Conservation (phyloP, 768 basidiomycete species). For the Dentipellis fragilis region DNA sequence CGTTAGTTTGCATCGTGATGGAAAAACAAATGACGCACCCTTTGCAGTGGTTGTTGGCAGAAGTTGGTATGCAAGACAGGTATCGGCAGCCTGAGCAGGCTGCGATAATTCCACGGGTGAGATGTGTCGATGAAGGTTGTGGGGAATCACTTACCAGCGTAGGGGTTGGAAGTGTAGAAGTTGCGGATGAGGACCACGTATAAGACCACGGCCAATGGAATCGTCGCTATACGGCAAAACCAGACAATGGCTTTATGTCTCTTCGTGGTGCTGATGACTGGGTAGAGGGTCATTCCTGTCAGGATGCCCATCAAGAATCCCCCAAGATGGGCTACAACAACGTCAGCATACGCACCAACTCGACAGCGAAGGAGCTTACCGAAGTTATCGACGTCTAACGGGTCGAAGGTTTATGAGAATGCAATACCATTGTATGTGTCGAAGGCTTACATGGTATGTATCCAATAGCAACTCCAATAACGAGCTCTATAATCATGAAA, state of each 20-base stretch:
- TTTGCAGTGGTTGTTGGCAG: slow-evolving; percentile 57
- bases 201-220: slow-evolving; percentile 67
- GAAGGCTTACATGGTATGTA: slow-evolving; percentile 65
- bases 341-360: not conserved
- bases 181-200: slow-evolving; percentile 79
- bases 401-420: not conserved
- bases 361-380: slow-evolving; percentile 32
- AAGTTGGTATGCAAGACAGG: slow-evolving; percentile 80
- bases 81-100: slow-evolving; percentile 86
- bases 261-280: slow-evolving; percentile 74
- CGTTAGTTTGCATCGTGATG: not conserved
- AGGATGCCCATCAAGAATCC: slow-evolving; percentile 81
- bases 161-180: slow-evolving; percentile 85
- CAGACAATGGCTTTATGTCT: slow-evolving; percentile 67
- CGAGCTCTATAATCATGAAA: slow-evolving; percentile 79
- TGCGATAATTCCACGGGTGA: slow-evolving; percentile 20
- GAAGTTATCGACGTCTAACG: slow-evolving; percentile 80
- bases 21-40: slow-evolving; percentile 25
- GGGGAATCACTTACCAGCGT: slow-evolving; percentile 46
- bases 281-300: slow-evolving; percentile 76
- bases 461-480: slow-evolving; percentile 78
- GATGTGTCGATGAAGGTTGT: not conserved
- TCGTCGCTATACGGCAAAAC: slow-evolving; percentile 59
- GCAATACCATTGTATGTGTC: not conserved
- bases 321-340: slow-evolving; percentile 63